Conservation (phyloP, 495 filamentous ascomycete genomes). For the Parmelia sp. region DNA sequence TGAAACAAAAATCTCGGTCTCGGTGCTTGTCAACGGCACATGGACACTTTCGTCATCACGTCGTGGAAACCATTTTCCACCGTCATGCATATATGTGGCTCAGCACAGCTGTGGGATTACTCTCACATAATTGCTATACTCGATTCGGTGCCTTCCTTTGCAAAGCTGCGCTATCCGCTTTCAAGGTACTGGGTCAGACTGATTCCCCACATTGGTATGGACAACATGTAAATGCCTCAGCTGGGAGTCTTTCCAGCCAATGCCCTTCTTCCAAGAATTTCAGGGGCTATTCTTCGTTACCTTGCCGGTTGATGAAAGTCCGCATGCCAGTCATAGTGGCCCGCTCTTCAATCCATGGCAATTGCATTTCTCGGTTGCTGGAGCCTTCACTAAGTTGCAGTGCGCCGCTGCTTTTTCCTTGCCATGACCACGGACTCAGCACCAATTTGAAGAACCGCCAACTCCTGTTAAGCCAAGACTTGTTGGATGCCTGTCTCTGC, state of each 20-base stretch:
- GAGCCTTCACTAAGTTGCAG: neutral
- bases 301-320: conserved; percentile 21
- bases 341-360: conserved; percentile 10
- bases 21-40: neutral
- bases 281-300: neutral
- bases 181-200: neutral
- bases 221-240: neutral
- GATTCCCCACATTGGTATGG: neutral
- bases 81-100: neutral
- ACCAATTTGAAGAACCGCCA: conserved; percentile 1
- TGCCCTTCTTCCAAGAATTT: neutral
- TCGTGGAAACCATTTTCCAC: neutral
- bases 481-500: neutral
- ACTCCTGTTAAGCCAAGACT: neutral
- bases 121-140: neutral
- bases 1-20: neutral
- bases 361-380: conserved; percentile 1
- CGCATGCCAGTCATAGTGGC: conserved; percentile 20
- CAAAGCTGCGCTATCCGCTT: neutral
- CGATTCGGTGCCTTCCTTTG: neutral
- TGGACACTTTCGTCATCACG: neutral
- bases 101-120: neutral
- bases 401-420: conserved; percentile 1
- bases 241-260: neutral
- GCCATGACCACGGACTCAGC: conserved; percentile 5